Evolutionary conservation across 148 eudicot species (phyloP).

Genomic region (Fagopyrum homotropicum): DNA sequence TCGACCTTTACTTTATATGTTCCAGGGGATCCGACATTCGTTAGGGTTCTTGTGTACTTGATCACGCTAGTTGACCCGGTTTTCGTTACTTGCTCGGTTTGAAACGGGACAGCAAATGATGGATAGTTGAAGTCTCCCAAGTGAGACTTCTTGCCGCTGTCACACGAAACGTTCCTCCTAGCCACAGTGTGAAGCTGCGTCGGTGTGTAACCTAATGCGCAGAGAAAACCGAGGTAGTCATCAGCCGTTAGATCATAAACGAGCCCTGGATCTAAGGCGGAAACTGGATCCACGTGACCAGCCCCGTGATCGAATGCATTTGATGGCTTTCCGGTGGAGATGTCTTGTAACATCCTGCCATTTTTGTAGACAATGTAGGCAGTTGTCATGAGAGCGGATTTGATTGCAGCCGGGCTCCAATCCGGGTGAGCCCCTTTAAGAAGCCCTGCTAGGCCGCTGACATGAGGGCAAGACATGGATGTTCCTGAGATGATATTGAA

Average conservation of each 20-base stretch:
- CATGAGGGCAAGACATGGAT: slow-evolving; percentile 61
- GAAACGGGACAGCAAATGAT: slow-evolving; percentile 40
- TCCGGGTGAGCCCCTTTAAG: slow-evolving; percentile 48
- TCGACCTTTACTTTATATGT: slow-evolving; percentile 48
- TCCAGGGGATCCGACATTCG: slow-evolving; percentile 69
- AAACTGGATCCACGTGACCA: slow-evolving; percentile 55
- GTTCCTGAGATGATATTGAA: slow-evolving; percentile 64
- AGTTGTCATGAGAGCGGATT: slow-evolving; percentile 63
- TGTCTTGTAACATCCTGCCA: slow-evolving; percentile 31
- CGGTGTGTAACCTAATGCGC: slow-evolving; percentile 48
- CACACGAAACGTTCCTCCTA: slow-evolving; percentile 36
- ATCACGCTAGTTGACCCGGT: slow-evolving; percentile 13
- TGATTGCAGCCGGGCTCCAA: slow-evolving; percentile 58
- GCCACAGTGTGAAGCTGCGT: slow-evolving; percentile 35
- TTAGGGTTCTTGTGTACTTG: slow-evolving; percentile 59
- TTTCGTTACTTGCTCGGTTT: background rate
- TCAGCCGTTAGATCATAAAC: slow-evolving; percentile 42
- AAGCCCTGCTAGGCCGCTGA: slow-evolving; percentile 58
- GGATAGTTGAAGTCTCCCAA: slow-evolving; percentile 51
- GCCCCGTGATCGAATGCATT: slow-evolving; percentile 57
- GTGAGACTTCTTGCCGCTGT: slow-evolving; percentile 26
- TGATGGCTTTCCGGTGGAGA: slow-evolving; percentile 46
- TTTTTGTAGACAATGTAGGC: slow-evolving; percentile 41
- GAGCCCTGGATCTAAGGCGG: slow-evolving; percentile 54
- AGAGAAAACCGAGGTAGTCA: slow-evolving; percentile 43